Evolutionary conservation across 2,329 filamentous ascomycete genomes (phyloP).

Genomic region (Arthrobotrys megalospora): DNA sequence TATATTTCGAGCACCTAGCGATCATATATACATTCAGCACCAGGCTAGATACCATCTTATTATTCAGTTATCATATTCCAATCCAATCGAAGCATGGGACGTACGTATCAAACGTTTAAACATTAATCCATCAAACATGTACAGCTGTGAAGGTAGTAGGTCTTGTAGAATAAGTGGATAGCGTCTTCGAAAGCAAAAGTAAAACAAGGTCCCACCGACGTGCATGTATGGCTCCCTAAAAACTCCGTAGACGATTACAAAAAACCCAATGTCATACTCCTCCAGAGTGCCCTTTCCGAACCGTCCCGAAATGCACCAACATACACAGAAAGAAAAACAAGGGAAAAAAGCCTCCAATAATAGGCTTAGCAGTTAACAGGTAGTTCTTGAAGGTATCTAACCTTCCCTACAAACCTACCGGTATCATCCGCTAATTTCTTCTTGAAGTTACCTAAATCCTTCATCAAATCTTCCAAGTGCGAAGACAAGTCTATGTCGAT

Average conservation of each 20-base stretch:
- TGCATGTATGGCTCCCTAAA: neutral
- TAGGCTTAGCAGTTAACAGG: slow-evolving; percentile 46
- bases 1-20: neutral
- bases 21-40: slow-evolving; percentile 25
- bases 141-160: neutral
- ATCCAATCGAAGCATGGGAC: neutral
- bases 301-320: slow-evolving; percentile 14
- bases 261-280: slow-evolving; percentile 24
- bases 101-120: slow-evolving; percentile 10
- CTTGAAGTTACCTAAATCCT: slow-evolving; percentile 84
- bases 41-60: slow-evolving; percentile 39
- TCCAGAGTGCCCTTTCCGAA: slow-evolving; percentile 30
- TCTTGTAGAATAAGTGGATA: slow-evolving; percentile 4
- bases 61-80: slow-evolving; percentile 9
- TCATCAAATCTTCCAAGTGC: slow-evolving; percentile 82
- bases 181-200: slow-evolving; percentile 24
- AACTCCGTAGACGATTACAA: slow-evolving; percentile 14
- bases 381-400: slow-evolving; percentile 53
- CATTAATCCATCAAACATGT: slow-evolving; percentile 35
- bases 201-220: slow-evolving; percentile 3
- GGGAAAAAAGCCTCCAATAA: slow-evolving; percentile 2
- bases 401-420: slow-evolving; percentile 71
- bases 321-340: slow-evolving; percentile 3
- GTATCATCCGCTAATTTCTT: slow-evolving; percentile 89
- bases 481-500: slow-evolving; percentile 80